phyloP scores from a whole-genome alignment of 495 filamentous ascomycete species.

The Xylaria castorea region DNA sequence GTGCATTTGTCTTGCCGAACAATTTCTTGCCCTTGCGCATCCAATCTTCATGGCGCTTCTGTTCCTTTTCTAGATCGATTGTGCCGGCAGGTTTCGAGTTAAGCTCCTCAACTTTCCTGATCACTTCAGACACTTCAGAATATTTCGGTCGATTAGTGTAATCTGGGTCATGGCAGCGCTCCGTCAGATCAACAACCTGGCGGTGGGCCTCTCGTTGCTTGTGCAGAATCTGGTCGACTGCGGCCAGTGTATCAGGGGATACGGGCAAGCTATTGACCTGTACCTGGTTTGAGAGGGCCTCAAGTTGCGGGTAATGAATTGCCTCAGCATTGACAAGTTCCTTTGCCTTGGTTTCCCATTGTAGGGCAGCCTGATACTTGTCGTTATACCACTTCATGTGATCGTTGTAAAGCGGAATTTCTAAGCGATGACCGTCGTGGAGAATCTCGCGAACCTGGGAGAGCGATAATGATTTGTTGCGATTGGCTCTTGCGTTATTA shows the following conservation, averaged over 20 bases:
- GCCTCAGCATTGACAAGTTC: slow-evolving; percentile 89
- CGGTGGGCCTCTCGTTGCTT: slow-evolving; percentile 96
- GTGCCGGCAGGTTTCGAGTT: slow-evolving; percentile 92
- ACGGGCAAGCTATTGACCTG: slow-evolving; percentile 81
- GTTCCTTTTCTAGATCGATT: slow-evolving; percentile 91
- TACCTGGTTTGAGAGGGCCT: slow-evolving; percentile 80
- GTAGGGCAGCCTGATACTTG: slow-evolving; percentile 73
- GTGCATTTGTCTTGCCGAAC: slow-evolving; percentile 98
- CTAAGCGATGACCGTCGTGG: slow-evolving; percentile 73
- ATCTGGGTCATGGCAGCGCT: slow-evolving; percentile 76
- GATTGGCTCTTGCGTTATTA: slow-evolving; percentile 72
- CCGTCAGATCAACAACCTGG: slow-evolving; percentile 79
- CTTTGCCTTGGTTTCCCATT: slow-evolving; percentile 93
- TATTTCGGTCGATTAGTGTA: slow-evolving; percentile 85
- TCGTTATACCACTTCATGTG: slow-evolving; percentile 77
- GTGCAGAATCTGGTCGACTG: slow-evolving; percentile 89
- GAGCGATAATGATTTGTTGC: slow-evolving; percentile 68
- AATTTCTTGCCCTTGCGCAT: slow-evolving; percentile 98
- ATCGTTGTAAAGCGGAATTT: slow-evolving; percentile 78
- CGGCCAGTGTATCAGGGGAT: slow-evolving; percentile 76
- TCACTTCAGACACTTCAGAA: slow-evolving; percentile 85
- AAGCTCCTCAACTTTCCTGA: slow-evolving; percentile 83
- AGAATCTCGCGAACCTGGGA: slow-evolving; percentile 81
- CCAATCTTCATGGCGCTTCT: slow-evolving; percentile 98
- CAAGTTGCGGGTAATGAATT: slow-evolving; percentile 92